Conservation (phyloP, 2,329 filamentous ascomycete species). For the Aspergillus phoenicis region DNA sequence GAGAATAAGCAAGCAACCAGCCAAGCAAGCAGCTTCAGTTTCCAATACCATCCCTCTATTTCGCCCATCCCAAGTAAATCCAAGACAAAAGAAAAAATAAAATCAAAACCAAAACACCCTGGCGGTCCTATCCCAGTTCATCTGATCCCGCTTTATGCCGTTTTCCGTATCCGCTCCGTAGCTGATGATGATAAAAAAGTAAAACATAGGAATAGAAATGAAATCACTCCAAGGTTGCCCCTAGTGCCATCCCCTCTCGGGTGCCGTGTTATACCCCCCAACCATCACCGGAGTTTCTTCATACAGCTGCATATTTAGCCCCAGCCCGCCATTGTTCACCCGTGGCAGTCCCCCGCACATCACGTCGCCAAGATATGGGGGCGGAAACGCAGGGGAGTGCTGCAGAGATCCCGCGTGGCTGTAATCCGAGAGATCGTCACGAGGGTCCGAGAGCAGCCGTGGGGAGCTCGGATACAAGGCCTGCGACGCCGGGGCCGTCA, state of each 20-base stretch:
- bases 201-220: neutral
- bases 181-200: neutral
- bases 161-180: constrained; percentile 12
- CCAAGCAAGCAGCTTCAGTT: neutral
- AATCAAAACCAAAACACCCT: neutral
- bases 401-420: constrained; percentile 33
- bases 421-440: constrained; percentile 37
- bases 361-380: constrained; percentile 40
- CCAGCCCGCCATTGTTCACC: constrained; percentile 28
- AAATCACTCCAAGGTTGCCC: neutral
- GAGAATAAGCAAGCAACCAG: neutral
- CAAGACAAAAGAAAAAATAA: too few relatives aligned
- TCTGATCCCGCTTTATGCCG: constrained; percentile 11
- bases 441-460: constrained; percentile 37
- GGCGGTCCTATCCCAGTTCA: neutral
- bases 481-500: constrained; percentile 38
- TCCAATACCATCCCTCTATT: neutral
- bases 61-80: neutral
- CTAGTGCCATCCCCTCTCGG: constrained; percentile 39
- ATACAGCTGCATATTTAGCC: constrained; percentile 36
- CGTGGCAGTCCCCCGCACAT: constrained; percentile 34
- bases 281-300: constrained; percentile 37
- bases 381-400: constrained; percentile 42
- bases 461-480: constrained; percentile 41
- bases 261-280: constrained; percentile 38